Evolutionary conservation across 129 eudicot species (phyloP).

Genomic region (Escallonia rubra): DNA sequence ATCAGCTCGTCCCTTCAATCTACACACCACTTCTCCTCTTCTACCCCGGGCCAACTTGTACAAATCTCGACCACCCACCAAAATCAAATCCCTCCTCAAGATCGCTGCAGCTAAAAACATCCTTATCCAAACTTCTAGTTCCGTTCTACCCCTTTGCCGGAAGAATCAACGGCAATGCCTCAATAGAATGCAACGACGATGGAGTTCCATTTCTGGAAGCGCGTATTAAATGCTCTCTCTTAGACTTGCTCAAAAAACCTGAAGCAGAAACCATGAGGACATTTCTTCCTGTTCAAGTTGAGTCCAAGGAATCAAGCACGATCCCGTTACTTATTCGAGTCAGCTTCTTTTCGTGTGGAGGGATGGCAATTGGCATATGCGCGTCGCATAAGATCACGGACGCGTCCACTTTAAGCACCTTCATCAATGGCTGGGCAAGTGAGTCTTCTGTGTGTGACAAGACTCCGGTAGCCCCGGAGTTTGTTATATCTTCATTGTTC

Average conservation of each 20-base stretch:
- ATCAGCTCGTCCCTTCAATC: conserved; percentile 12
- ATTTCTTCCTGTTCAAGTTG: not conserved
- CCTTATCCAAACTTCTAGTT: conserved; percentile 12
- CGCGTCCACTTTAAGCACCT: not conserved
- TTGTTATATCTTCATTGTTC: not conserved
- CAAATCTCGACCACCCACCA: not conserved
- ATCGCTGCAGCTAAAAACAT: conserved; percentile 10
- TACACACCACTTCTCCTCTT: conserved; percentile 18
- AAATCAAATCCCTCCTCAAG: not conserved
- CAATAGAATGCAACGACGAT: conserved; percentile 17
- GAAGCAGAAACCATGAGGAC: not conserved
- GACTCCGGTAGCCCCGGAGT: not conserved
- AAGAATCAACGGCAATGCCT: not conserved
- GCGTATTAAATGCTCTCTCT: conserved; percentile 7
- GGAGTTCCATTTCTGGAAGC: conserved; percentile 20
- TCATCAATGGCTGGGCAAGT: conserved; percentile 22
- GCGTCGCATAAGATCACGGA: conserved; percentile 20
- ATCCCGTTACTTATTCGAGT: conserved; percentile 5
- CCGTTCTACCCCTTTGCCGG: conserved; percentile 28
- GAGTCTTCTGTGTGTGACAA: not conserved
- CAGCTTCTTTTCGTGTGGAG: conserved; percentile 27
- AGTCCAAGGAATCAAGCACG: not conserved
- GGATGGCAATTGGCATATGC: conserved; percentile 15
- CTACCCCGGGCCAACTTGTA: not conserved
- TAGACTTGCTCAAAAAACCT: conserved; percentile 3